Evolutionary conservation across 352 stramenopile genomes (phyloP), one percentile per base, ranked within the genome.

Genomic region (Elongisporangium undulatum): DNA sequence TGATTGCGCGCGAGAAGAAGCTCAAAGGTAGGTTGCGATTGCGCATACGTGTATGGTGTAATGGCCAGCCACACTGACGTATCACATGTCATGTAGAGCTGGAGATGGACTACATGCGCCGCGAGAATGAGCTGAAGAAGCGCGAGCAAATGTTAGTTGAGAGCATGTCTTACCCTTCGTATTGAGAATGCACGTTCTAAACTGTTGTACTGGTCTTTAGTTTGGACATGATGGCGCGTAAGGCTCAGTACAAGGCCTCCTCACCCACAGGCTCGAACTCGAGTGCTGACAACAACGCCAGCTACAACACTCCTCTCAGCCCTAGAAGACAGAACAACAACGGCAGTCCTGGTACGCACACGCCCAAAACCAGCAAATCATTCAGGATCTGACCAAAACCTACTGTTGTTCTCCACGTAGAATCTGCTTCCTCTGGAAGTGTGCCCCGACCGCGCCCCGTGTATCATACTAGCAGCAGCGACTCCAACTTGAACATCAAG

Each of bases 1-100:
- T 95, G n/a, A 82, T 90, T 53, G 86, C 85, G 13, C 82, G 86
- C 49, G 86, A 95, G 58, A 92, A 89, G 61, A 92, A 92, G 61
- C 70, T 94, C 49, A 92, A 91, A 75, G 84, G 83, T 90, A 62
- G 52, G 51, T 9, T 13, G 15, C 34, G n/a, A n/a, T n/a, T n/a
- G n/a, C n/a, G n/a, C n/a, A n/a, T n/a, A n/a, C n/a, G n/a, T n/a
- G n/a, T n/a, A n/a, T n/a, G n/a, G n/a, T n/a, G n/a, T n/a, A n/a
- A 48, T 22, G 4, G 13, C n/a, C n/a, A 19, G 3, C 2, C 4
- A 41, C 15, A 49, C 58, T 13, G 15, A 24, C 58, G 23, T 55
- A 15, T 8, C 39, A 20, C 2, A 15, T 65, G 38, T 41, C 3
- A 4, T 59, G 7, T 55, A 90, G 85, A 94, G 57, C 64, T 89